phyloP scores from a whole-genome alignment of 352 stramenopile species.

The Phytophthora tubulina region DNA sequence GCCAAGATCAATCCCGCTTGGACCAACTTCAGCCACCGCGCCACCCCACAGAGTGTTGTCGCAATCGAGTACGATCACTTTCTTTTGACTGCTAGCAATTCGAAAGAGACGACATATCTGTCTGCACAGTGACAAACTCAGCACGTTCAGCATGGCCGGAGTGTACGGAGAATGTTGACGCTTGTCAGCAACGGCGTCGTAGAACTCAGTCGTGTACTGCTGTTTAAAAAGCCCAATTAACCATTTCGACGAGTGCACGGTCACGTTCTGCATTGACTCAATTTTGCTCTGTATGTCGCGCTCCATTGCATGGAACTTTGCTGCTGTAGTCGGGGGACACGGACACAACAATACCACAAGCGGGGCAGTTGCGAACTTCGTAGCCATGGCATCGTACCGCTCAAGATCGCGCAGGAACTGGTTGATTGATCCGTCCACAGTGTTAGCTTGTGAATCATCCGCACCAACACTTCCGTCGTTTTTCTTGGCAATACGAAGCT shows the following conservation, averaged over 20 bases:
- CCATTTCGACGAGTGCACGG: constrained; percentile 35
- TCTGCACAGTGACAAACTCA: constrained; percentile 56
- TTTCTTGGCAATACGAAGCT: constrained; percentile 39
- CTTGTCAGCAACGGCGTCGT: constrained; percentile 59
- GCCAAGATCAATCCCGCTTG: constrained; percentile 47
- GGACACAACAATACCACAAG: constrained; percentile 56
- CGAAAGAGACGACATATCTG: constrained; percentile 64
- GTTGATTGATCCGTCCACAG: constrained; percentile 5
- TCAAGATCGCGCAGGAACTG: constrained; percentile 42
- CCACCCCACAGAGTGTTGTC: constrained; percentile 83
- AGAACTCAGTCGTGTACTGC: constrained; percentile 47
- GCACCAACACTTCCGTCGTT: background rate
- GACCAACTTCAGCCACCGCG: constrained; percentile 66
- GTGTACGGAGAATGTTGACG: constrained; percentile 75
- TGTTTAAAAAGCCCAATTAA: constrained; percentile 42
- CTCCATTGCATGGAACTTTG: constrained; percentile 28
- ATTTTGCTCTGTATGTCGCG: constrained; percentile 27
- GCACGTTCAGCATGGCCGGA: constrained; percentile 62
- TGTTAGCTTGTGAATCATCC: background rate
- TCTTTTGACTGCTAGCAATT: constrained; percentile 45
- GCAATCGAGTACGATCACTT: constrained; percentile 84
- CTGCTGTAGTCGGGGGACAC: constrained; percentile 25
- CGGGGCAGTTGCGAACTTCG: constrained; percentile 13
- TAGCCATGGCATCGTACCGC: constrained; percentile 29
- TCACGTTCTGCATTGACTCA: constrained; percentile 33